Conservation (phyloP, 106 monocot genomes). For the Dendrobium chrysotoxum region DNA sequence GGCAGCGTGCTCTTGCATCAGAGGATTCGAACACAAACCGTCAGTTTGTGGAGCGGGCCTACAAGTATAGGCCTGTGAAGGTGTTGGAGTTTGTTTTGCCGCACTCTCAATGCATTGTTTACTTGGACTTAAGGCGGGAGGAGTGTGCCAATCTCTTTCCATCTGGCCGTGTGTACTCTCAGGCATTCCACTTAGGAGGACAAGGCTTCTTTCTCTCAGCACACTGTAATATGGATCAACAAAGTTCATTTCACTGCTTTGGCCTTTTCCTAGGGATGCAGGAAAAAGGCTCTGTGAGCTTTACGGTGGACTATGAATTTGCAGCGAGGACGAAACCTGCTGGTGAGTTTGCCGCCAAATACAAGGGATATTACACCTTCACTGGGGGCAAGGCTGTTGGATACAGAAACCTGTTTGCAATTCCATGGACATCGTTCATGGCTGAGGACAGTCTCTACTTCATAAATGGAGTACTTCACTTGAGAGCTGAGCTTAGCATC, state of each 20-base stretch:
- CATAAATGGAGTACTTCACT: constrained; percentile 51
- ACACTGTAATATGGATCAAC: constrained; percentile 72
- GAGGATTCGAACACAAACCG: constrained; percentile 29
- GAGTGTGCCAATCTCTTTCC: constrained; percentile 60
- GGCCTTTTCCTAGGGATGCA: constrained; percentile 72
- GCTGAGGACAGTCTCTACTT: constrained; percentile 67
- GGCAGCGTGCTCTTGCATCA: constrained; percentile 40
- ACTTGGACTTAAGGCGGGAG: constrained; percentile 54
- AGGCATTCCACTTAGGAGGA: constrained; percentile 69
- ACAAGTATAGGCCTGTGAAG: constrained; percentile 68
- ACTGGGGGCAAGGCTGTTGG: constrained; percentile 74
- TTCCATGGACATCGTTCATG: constrained; percentile 61
- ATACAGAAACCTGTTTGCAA: constrained; percentile 58
- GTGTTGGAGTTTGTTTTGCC: constrained; percentile 61
- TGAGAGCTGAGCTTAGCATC: constrained; percentile 61
- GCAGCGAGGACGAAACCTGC: constrained; percentile 47
- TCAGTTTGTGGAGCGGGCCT: constrained; percentile 45
- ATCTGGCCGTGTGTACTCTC: constrained; percentile 59
- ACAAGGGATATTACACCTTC: constrained; percentile 61
- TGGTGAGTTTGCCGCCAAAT: constrained; percentile 63
- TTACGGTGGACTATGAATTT: constrained; percentile 73
- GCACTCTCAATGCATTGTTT: constrained; percentile 68
- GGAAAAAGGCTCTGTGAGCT: constrained; percentile 58
- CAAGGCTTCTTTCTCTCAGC: constrained; percentile 80
- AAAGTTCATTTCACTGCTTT: constrained; percentile 65